Conservation (phyloP, 208 protist species). For the Leishmania amazonensis region DNA sequence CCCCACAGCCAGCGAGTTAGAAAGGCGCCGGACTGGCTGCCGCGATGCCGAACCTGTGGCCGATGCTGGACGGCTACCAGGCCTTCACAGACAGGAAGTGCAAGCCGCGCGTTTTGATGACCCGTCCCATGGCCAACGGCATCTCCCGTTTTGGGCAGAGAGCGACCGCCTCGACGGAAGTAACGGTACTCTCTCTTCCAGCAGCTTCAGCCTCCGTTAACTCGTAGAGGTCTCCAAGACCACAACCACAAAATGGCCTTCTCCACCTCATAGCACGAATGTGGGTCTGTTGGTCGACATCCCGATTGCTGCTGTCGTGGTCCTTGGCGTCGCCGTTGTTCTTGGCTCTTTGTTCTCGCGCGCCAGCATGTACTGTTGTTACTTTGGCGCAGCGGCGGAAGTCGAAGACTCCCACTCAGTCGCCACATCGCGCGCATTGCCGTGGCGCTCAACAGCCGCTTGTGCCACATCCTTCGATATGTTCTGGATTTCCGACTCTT, state of each 20-base stretch:
- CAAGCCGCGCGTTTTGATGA: no score
- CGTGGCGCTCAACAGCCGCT: no score
- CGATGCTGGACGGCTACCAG: neutral
- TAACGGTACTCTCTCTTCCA: no score
- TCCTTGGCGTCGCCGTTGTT: neutral
- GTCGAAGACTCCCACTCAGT: neutral
- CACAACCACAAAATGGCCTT: neutral
- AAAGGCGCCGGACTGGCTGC: conserved; percentile 1
- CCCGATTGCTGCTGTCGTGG: conserved; percentile 12
- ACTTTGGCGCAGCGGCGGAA: conserved; percentile 2
- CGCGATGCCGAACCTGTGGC: conserved; percentile 8
- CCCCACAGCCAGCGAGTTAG: neutral
- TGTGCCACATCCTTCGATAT: no score
- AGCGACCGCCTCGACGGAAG: no score
- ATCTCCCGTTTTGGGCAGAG: no score
- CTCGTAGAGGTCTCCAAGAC: conserved; percentile 4
- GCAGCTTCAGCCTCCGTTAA: neutral
- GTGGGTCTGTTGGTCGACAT: conserved; percentile 16
- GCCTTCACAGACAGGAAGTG: no score
- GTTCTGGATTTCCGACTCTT: no score
- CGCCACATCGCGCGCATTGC: neutral
- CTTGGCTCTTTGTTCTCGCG: neutral
- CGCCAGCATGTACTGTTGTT: conserved; percentile 8
- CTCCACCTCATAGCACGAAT: neutral
- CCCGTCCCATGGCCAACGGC: no score